Percentiles rank a stretch among this genome's conserved stretches.
These are phyloP conservation scores for Lepiota subincarnata DNA, from an alignment of 768 basidiomycete genomes.

Conservation along the genomic window DNA sequence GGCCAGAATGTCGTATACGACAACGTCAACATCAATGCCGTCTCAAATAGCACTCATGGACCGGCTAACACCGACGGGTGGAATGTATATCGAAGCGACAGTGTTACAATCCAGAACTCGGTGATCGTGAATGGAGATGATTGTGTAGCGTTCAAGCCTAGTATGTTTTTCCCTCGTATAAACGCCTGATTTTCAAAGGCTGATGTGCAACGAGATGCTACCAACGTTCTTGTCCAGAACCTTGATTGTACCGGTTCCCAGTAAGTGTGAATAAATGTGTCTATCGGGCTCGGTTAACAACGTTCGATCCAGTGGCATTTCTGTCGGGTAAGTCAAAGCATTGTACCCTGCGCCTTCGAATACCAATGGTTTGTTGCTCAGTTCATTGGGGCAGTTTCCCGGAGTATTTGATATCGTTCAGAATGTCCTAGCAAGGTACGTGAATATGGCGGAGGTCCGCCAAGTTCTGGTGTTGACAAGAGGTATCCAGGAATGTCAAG, in stretches of 20 bases:
- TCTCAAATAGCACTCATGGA: slow-evolving; percentile 37
- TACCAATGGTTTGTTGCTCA: slow-evolving; percentile 17
- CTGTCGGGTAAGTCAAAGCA: slow-evolving; percentile 34
- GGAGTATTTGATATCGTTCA: slow-evolving; percentile 56
- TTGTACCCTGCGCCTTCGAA: background rate
- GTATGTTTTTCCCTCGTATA: slow-evolving; percentile 20
- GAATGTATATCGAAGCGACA: slow-evolving; percentile 58
- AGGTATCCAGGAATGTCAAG: slow-evolving; percentile 39
- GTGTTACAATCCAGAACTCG: slow-evolving; percentile 44
- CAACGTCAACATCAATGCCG: slow-evolving; percentile 43
- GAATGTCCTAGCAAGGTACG: slow-evolving; percentile 50
- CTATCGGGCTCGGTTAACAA: background rate
- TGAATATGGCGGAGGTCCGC: slow-evolving; percentile 1
- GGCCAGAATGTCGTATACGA: slow-evolving; percentile 41
- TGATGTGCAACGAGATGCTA: slow-evolving; percentile 30
- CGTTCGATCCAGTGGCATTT: slow-evolving; percentile 41
- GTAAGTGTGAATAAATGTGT: slow-evolving; percentile 25
- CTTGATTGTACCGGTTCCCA: slow-evolving; percentile 58
- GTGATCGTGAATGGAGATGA: slow-evolving; percentile 54
- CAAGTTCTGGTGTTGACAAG: background rate
- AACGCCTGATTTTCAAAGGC: background rate
- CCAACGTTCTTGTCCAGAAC: slow-evolving; percentile 53
- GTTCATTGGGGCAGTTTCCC: slow-evolving; percentile 55
- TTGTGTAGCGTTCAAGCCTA: slow-evolving; percentile 58
- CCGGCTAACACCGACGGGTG: slow-evolving; percentile 58